phyloP scores from a whole-genome alignment of 1,139 yeast genomes.

The Sugiyamaella pinicola region DNA sequence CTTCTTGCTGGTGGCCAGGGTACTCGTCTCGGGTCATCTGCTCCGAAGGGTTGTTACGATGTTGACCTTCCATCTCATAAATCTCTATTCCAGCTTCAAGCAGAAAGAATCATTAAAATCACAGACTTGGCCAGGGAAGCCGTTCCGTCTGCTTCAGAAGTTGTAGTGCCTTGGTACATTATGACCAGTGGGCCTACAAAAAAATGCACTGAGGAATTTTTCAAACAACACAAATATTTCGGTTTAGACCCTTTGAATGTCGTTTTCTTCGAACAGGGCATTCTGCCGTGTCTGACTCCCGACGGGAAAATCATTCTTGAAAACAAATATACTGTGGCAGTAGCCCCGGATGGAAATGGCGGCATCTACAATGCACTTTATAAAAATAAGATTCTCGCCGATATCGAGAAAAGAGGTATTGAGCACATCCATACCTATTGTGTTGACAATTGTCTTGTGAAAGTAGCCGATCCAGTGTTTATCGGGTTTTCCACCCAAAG shows the following conservation, averaged over 20 bases:
- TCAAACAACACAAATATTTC: conserved; percentile 61
- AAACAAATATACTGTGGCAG: conserved; percentile 58
- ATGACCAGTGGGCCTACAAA: conserved; percentile 97
- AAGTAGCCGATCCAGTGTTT: conserved; percentile 92
- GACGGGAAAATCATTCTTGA: conserved; percentile 76
- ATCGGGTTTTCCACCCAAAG: conserved; percentile 78
- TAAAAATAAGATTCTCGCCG: conserved; percentile 65
- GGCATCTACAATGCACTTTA: conserved; percentile 87
- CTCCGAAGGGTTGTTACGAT: conserved; percentile 93
- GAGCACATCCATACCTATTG: conserved; percentile 95
- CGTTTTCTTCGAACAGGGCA: conserved; percentile 89
- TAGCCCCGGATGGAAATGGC: conserved; percentile 98
- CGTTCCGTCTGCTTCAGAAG: conserved; percentile 33
- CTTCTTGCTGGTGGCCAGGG: conserved; percentile 99
- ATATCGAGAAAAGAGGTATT: conserved; percentile 67
- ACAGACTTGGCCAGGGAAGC: conserved; percentile 55
- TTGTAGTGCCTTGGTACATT: conserved; percentile 75
- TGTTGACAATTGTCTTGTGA: conserved; percentile 90
- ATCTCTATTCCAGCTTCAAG: conserved; percentile 89
- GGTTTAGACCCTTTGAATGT: conserved; percentile 66
- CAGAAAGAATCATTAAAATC: conserved; percentile 73
- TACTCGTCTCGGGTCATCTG: conserved; percentile 83
- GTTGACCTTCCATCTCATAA: conserved; percentile 82
- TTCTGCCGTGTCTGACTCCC: conserved; percentile 81
- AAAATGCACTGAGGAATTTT: conserved; percentile 70